Conservation (phyloP, 2,329 filamentous ascomycete species). For the Aaosphaeria pasadenensis region DNA sequence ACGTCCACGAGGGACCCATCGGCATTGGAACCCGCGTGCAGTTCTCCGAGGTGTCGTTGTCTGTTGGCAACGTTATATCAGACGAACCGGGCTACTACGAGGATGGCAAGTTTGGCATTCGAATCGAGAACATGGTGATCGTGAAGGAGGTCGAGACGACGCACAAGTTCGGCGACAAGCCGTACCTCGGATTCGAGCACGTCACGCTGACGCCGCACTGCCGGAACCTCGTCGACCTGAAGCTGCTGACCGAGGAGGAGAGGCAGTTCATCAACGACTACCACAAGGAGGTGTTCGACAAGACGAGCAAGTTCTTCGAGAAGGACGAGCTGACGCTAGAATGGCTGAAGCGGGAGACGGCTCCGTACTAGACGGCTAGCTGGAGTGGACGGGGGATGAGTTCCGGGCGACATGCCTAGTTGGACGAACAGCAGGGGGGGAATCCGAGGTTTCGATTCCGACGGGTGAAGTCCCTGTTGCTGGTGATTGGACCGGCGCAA, state of each 20-base stretch:
- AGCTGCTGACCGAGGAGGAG: slow-evolving; percentile 69
- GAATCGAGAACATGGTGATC: slow-evolving; percentile 94
- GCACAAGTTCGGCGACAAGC: slow-evolving; percentile 87
- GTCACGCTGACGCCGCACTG: slow-evolving; percentile 97
- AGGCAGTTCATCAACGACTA: slow-evolving; percentile 86
- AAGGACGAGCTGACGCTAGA: slow-evolving; percentile 67
- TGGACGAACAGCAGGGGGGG: too few species aligned
- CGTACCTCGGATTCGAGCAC: slow-evolving; percentile 92
- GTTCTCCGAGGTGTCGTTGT: slow-evolving; percentile 84
- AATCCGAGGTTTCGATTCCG: too few species aligned
- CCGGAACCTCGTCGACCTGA: slow-evolving; percentile 76
- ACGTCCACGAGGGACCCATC: slow-evolving; percentile 96
- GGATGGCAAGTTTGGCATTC: slow-evolving; percentile 89
- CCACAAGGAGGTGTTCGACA: slow-evolving; percentile 75
- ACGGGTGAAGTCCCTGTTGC: too few species aligned
- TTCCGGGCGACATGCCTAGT: not conserved
- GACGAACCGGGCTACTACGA: slow-evolving; percentile 98
- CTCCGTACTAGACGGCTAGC: slow-evolving; percentile 41
- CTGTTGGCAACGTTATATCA: slow-evolving; percentile 91
- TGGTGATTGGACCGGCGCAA: too few species aligned
- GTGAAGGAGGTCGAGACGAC: slow-evolving; percentile 84
- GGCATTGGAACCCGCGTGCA: slow-evolving; percentile 91
- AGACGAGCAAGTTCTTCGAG: slow-evolving; percentile 75
- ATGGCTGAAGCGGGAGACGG: slow-evolving; percentile 88
- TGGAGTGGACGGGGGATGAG: not conserved